A percentile compares a stretch with the other conserved stretches of the same genome.
phyloP scores from a whole-genome alignment of 2,329 filamentous ascomycete genomes.

The Apiospora rasikravindrae region DNA sequence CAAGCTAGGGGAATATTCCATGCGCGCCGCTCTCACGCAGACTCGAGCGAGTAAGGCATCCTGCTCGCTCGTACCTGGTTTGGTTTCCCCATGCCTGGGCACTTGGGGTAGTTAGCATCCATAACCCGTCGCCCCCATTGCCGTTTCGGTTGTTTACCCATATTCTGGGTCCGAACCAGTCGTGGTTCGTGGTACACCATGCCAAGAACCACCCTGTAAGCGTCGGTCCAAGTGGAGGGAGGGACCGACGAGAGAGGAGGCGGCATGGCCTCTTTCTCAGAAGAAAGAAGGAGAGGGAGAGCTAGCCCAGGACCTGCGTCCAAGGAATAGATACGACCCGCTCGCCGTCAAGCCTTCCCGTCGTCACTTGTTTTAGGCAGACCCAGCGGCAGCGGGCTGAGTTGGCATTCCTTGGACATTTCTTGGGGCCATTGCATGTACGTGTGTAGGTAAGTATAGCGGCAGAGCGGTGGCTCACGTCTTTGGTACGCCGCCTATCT shows the following conservation, averaged over 20 bases:
- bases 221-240: constrained; percentile 12
- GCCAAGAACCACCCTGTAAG: constrained; percentile 9
- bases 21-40: not conserved
- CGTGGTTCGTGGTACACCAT: constrained; percentile 2
- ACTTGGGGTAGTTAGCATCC: constrained; percentile 1
- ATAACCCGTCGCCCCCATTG: not conserved
- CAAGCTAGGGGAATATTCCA: constrained; percentile 13
- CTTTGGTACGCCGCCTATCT: constrained; percentile 6
- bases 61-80: constrained; percentile 9
- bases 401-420: constrained; percentile 13
- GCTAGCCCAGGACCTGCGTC: not conserved
- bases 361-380: constrained; percentile 2
- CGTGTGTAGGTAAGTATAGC: not conserved
- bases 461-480: not conserved
- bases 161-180: constrained; percentile 10
- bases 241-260: not conserved
- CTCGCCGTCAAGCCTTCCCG: not conserved
- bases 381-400: constrained; percentile 9
- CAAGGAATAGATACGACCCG: constrained; percentile 2
- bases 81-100: not conserved
- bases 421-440: constrained; percentile 8
- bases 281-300: not conserved
- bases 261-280: not conserved
- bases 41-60: constrained; percentile 6
- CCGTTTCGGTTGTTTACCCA: constrained; percentile 11